Percentiles rank a stretch among this genome's conserved stretches.
Conservation (phyloP, 257 asterid species). For the Phtheirospermum japonicum region DNA sequence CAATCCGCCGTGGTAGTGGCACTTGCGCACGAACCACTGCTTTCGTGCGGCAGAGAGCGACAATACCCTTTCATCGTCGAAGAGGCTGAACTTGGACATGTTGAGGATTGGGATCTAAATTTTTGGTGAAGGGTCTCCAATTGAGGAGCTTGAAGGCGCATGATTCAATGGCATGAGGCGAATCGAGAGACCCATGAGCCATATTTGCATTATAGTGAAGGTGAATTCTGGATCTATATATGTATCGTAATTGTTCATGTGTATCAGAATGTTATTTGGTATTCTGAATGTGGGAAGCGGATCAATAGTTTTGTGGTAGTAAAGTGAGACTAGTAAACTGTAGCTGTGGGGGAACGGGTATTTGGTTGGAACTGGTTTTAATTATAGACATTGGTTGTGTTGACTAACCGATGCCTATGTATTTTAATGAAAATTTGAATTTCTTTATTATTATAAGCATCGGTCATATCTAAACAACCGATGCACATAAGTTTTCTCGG, state of each 20-base stretch:
- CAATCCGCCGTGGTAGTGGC: conserved; percentile 80
- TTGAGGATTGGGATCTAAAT: conserved; percentile 65
- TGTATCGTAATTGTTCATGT: too few species aligned
- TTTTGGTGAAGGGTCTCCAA: conserved; percentile 45
- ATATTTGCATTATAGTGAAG: conserved; percentile 27
- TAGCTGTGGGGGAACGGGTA: too few species aligned
- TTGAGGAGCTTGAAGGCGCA: conserved; percentile 59
- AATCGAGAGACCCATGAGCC: conserved; percentile 56
- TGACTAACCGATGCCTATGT: too few species aligned
- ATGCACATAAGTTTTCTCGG: too few species aligned
- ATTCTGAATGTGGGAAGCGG: too few species aligned
- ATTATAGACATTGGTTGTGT: too few species aligned
- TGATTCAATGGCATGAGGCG: conserved; percentile 61
- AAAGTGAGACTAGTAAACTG: conserved; percentile 5
- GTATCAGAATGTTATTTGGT: background rate
- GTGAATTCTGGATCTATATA: background rate
- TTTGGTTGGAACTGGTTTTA: too few species aligned
- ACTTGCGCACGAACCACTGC: conserved; percentile 69
- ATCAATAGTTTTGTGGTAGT: too few species aligned
- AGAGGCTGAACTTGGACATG: conserved; percentile 75
- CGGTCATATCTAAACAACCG: too few species aligned
- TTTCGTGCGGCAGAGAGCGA: conserved; percentile 44
- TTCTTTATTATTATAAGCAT: too few species aligned
- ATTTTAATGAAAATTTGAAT: too few species aligned
- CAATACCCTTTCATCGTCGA: conserved; percentile 59